Base-by-base conservation (phyloP, 2,329 filamentous ascomycete species). In the Ceratocystis eucalypticola region DNA sequence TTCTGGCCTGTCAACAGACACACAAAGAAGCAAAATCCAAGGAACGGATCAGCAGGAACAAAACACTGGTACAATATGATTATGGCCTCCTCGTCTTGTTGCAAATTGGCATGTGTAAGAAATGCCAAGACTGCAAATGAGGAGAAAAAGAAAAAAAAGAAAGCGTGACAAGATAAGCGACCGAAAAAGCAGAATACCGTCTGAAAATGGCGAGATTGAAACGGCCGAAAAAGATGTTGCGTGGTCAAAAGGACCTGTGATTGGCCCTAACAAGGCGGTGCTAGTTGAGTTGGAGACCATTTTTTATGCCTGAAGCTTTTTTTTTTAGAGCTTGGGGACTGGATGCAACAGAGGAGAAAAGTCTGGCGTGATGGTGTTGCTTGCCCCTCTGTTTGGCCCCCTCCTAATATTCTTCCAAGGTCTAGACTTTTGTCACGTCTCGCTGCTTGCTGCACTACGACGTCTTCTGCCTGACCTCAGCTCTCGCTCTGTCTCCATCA, bases 401-500 rank as follows among this genome's bases (percentile, higher is more conserved):
- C 46, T 50, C 46, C 17, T 7, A 4, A 50, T 22, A 22, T 50
- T 50, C 46, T 20, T n/a, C 6, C 46, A 22, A 50, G 17, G n/a
- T 12, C 37, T 41, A 12, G 46, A 22, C 22, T 33, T 25, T 41
- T 5, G 2, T 65, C 28, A 66, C 46, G 59, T 33, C 12, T 65
- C 62, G 41, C 53, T 57, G 44, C 41, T 64, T 45, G 72, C 71
- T 28, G 73, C 73, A 72, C 79, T 79, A 62, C 80, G 76, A 69
- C 80, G 74, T 70, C 82, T 76, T 62, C 82, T 76, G 45, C 81
- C 80, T 7, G 77, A 80, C 41, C 82, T 78, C 66, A 85, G 74
- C 70, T 85, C 82, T 71, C 80, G 80, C 71, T 85, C 82, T 22
- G 82, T 84, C 70, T 84, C 81, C 79, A 86, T 80, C 30, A 86